Evolutionary conservation across 257 asterid genomes (phyloP), one percentile per base, ranked within the genome.

Genomic region (Anisodus acutangulus): DNA sequence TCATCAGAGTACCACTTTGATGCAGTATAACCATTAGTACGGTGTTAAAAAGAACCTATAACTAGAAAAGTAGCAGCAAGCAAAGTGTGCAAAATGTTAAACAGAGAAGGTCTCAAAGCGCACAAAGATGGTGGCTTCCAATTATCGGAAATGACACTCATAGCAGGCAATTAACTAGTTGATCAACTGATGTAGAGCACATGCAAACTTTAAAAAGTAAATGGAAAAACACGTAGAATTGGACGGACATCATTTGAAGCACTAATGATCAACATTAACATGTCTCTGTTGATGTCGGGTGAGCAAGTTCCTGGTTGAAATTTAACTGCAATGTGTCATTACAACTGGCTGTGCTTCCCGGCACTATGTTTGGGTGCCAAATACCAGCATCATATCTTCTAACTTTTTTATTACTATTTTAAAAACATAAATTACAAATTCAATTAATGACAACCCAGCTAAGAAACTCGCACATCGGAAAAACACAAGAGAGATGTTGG

Each of bases 11-110:
- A 72, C 8, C 4, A 74, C 41, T 19, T 39, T 49, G 60, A 74
- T 49, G 62, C 43, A 22, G 81, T 15, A 49, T 49, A 74, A 74
- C 62, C 12, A 0, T 49, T 74, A 22, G 81, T 49, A 53, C 4
- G 45, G 59, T 74, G 62, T 74, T 49, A 4, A 26, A 6, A 22
- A 2, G 22, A 31, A 49, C 59, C 60, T 74, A 74, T 49, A 74
- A 74, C 62, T 49, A 49, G 80, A 72, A 45, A 72, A 72, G 60
- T 72, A 49, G 81, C 43, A 49, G 81, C 19, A 74, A 49, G 62
- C 45, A 74, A 11, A 19, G 45, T 11, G 81, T 74, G 26, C 60
- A 49, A 74, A 49, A 10, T 74, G 62, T 49, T 74, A 74, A 22
- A 74, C 39, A 22, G 17, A 49, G 81, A 74, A 74, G 45, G 62